Conservation (phyloP, 2,329 filamentous ascomycete genomes). For the Pestalotiopsis sp. region DNA sequence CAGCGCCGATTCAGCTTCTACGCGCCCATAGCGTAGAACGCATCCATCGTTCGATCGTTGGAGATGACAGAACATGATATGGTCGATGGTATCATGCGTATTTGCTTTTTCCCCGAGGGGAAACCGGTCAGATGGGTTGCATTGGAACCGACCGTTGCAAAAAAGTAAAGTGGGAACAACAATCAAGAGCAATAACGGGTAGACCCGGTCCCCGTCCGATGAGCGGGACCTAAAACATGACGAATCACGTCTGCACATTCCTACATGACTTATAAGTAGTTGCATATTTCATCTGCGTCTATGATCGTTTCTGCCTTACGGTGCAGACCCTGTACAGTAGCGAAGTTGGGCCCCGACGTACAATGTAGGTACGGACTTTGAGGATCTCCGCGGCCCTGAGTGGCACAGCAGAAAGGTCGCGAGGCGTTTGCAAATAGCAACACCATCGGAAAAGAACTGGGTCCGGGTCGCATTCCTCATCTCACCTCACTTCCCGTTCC, state of each 20-base stretch:
- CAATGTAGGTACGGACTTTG: background rate
- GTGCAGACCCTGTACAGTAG: background rate
- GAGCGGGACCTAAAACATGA: background rate
- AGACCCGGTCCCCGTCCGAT: background rate
- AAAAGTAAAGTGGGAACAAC: background rate
- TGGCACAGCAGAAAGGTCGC: background rate
- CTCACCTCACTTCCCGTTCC: background rate
- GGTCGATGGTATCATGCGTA: background rate
- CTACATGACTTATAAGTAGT: background rate
- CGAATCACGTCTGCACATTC: background rate
- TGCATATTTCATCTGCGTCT: background rate
- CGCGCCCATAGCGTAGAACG: conserved; percentile 3
- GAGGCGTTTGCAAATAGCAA: background rate
- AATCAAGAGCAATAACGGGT: background rate
- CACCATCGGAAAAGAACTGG: background rate
- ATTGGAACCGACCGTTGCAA: background rate
- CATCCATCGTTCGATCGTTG: background rate
- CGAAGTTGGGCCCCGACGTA: background rate
- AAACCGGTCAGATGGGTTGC: background rate
- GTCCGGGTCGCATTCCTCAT: background rate
- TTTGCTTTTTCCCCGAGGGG: background rate
- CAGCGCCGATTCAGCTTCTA: conserved; percentile 21
- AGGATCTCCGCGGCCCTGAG: background rate
- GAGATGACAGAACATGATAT: background rate
- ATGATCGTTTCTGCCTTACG: background rate